Base-by-base conservation (phyloP, 2,329 filamentous ascomycete species). In the Sphaerulina musiva region DNA sequence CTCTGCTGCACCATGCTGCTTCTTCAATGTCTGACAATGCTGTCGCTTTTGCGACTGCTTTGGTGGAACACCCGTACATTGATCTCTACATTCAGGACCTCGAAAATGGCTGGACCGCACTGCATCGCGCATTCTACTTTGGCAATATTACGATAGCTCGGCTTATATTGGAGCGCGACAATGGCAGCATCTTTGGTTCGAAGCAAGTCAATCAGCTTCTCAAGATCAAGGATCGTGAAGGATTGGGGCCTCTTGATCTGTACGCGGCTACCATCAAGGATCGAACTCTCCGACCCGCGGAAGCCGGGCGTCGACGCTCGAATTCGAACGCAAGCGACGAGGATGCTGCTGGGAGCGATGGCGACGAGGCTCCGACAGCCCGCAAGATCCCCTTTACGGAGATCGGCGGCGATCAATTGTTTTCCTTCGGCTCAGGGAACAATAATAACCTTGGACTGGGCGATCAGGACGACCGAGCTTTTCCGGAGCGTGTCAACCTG, bases 381-480 rank as follows among this genome's bases (percentile, higher is more conserved):
- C 48, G 46, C 2, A 54, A 56, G 20, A 65, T 67, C n/a, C 36
- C 56, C 0, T 62, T 56, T 36, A 41, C 63, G 42, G 60, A 72
- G 49, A 65, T 85, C 26, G 69, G 75, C 20, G 92, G 89, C 7
- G 89, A 95, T 64, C 93, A 98, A 67, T 75, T 96, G 0, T 97
- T 89, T 65, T 86, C 89, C 1, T 96, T 97, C 71, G 93, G 93
- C 47, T 97, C 91, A 72, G 98, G 96, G 72, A 95, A 93, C 67
- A 98, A 98, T 63, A 73, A 95, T 8, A 93, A 88, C 0, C 80
- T 98, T 20, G 93, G 93, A 1, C 85, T 97, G 56, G 91, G 91
- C n/a, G 91, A 98, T 67, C 86, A 95, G 65, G 90, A 96, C 68
- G 92, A 98, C 67, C 84, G 93, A 2, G 91, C 97, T 60, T 95